Percentiles rank a stretch among this genome's conserved stretches.
Evolutionary conservation across 169 alveolate genomes (phyloP).

Genomic region (Plasmodium coatneyi): DNA sequence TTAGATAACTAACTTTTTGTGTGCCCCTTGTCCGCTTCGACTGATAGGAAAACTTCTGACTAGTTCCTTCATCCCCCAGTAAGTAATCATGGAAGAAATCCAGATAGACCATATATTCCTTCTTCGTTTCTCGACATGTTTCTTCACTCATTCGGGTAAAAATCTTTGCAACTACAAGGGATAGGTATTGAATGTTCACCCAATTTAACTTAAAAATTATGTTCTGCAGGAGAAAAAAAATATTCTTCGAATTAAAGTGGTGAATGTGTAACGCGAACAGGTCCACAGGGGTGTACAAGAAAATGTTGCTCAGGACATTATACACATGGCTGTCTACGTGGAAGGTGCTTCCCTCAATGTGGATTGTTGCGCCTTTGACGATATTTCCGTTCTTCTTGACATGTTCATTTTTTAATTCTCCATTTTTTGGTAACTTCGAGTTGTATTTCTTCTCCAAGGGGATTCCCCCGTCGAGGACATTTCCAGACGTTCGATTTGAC

Average conservation of each 20-base stretch:
- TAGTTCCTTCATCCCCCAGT: conserved; percentile 39
- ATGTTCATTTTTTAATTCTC: not conserved
- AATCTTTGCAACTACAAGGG: conserved; percentile 31
- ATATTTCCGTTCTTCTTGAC: not conserved
- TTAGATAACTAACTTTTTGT: not conserved
- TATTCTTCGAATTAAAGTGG: conserved; percentile 25
- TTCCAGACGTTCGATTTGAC: not conserved
- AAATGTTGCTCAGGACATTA: conserved; percentile 20
- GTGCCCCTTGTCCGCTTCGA: not conserved
- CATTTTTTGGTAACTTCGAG: not conserved
- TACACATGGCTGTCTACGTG: conserved; percentile 36
- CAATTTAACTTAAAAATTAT: conserved; percentile 32
- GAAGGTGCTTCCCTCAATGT: conserved; percentile 1
- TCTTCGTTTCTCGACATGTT: conserved; percentile 29
- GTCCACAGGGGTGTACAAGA: conserved; percentile 56
- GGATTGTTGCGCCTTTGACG: not conserved
- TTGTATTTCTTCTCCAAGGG: not conserved
- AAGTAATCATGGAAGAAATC: conserved; percentile 45
- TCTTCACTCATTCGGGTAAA: conserved; percentile 8
- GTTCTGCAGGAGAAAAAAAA: conserved; percentile 29
- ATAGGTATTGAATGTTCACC: conserved; percentile 12
- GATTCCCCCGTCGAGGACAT: not conserved
- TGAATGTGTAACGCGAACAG: conserved; percentile 45
- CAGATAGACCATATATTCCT: conserved; percentile 8
- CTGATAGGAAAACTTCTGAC: not conserved